These are phyloP conservation scores for Prunus fruticosa DNA, from an alignment of 306 rosid genomes.

Conservation along the genomic window DNA sequence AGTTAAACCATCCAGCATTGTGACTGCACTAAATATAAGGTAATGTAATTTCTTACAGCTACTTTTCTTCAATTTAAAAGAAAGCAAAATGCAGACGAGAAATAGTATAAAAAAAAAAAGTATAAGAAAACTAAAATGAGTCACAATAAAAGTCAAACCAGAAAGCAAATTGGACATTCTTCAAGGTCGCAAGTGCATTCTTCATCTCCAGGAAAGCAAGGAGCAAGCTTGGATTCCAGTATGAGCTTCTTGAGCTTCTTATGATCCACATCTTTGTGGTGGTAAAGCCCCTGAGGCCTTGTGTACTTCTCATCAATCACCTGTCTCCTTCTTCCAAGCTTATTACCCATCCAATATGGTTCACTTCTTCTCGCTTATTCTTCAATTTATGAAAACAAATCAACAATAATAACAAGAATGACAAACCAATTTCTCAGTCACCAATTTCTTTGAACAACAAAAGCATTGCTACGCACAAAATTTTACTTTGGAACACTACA, in stretches of 20 bases:
- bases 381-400: constrained; percentile 32
- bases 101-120: background rate
- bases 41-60: background rate
- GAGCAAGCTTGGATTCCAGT: constrained; percentile 94
- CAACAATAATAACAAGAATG: constrained; percentile 23
- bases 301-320: constrained; percentile 93
- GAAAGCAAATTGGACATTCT: constrained; percentile 99
- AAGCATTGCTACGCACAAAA: constrained; percentile 1
- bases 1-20: background rate
- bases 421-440: constrained; percentile 27
- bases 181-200: constrained; percentile 61
- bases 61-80: background rate
- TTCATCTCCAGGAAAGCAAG: constrained; percentile 96
- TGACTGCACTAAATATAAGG: background rate
- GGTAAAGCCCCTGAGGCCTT: constrained; percentile 91
- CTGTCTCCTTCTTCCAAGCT: constrained; percentile 90
- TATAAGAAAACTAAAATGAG: background rate
- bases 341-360: constrained; percentile 84
- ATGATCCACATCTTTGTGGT: constrained; percentile 96
- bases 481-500: constrained; percentile 13
- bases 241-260: constrained; percentile 95
- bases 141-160: constrained; percentile 49
- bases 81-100: background rate
- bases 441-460: constrained; percentile 18
- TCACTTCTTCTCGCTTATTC: constrained; percentile 14